Base-by-base conservation (phyloP, 2,329 filamentous ascomycete species). In the Sclerotinia minor region DNA sequence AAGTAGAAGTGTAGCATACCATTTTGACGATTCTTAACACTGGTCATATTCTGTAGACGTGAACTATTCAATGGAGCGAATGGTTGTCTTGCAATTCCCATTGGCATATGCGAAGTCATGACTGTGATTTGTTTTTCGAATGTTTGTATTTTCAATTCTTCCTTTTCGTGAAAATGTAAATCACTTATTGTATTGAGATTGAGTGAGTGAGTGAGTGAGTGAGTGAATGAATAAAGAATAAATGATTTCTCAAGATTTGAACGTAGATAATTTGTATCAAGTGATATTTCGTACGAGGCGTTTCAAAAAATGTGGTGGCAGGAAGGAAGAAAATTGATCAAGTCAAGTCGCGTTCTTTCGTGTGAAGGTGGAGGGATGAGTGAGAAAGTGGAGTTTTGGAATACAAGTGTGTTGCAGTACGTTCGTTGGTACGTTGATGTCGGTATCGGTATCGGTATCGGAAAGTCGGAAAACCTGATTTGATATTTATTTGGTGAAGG, bases 11-110 rank as follows among this genome's bases (percentile, higher is more conserved):
- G 67, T 26, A 61, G 69, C 72, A 73, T 84, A 89, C 87, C 84
- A 82, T 89, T 89, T 77, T 94, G 91, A 78, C 88, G 84, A 79
- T 94, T 94, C 83, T 93, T 94, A 63, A 89, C 80, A 79, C 87
- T 92, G 35, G 88, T 89, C 74, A 94, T 81, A 71, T 83, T 87
- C 78, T 92, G 89, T 35, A 94, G 83, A 73, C 91, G 87, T 67
- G 87, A 81, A 73, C 83, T 84, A 76, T 91, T 87, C 66, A 94
- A 83, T 60, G 89, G 89, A 76, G 88, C 91, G 78, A 94, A 93
- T 7, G 91, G 91, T 79, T 92, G 89, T 75, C 91, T 72, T 29
- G 74, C 47, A 58, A 72, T 69, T 72, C 73, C 73, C 72, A 75
- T 72, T 66, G 72, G 45, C 63, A 68, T 68, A 60, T 65, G 70